Conservation (phyloP, 1,284 basidiomycete species). For the Cystobasidium slooffiae region DNA sequence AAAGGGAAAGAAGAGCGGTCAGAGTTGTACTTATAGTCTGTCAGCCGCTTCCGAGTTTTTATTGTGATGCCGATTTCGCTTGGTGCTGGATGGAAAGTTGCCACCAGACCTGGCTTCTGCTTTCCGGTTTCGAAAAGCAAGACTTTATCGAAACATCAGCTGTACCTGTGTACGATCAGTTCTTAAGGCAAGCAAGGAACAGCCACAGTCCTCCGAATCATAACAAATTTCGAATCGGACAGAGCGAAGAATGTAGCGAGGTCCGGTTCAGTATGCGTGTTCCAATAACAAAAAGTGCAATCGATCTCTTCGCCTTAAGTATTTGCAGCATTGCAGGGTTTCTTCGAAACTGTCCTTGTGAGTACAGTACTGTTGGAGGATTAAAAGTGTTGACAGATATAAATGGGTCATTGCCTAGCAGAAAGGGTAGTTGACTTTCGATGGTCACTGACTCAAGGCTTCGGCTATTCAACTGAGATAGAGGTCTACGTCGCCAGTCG, state of each 20-base stretch:
- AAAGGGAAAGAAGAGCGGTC: too few relatives aligned
- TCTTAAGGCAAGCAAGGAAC: background rate
- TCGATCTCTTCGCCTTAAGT: too few relatives aligned
- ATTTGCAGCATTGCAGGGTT: too few relatives aligned
- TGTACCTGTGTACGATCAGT: background rate
- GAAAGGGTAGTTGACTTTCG: background rate
- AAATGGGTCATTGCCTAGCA: too few relatives aligned
- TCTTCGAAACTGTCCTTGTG: too few relatives aligned
- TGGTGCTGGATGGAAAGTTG: background rate
- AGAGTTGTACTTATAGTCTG: too few relatives aligned
- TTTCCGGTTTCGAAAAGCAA: background rate
- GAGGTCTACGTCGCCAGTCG: background rate
- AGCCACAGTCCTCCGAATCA: background rate
- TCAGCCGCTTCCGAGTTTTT: background rate
- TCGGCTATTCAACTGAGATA: background rate
- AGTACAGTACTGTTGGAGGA: too few relatives aligned
- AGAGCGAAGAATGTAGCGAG: too few relatives aligned
- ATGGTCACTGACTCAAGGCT: background rate
- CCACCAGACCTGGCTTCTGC: background rate
- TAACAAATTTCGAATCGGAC: background rate
- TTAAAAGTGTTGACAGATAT: too few relatives aligned
- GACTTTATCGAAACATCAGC: background rate
- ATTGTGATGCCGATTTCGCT: background rate
- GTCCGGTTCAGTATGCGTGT: too few relatives aligned
- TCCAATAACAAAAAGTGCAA: too few relatives aligned